Evolutionary conservation across 257 asterid species (phyloP), one percentile per base, ranked within the genome.

Genomic region (Paulownia fortunei): DNA sequence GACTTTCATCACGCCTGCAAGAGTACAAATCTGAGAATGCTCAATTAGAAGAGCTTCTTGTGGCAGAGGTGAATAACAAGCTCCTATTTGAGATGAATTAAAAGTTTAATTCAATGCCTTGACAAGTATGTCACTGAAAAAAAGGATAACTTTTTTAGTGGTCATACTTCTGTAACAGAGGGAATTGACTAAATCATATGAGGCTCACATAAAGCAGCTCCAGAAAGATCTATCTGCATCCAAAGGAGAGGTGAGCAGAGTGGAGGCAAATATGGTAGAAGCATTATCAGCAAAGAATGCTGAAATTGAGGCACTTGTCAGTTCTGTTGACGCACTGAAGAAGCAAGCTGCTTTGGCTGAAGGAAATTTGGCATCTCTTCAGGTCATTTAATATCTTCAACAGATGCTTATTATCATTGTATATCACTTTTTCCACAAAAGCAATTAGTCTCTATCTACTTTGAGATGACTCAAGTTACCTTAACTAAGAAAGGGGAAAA

Each of bases 11-110:
- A 62, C 99, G 99, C 78, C 92, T 96, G 69, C 98, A 96, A 84
- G 99, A 96, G 86, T 90, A 90, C 82, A 96, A 96, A 88, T 96
- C 97, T 79, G 98, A 96, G 90, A 96, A 92, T 89, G 92, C 98
- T 76, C 99, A 93, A 85, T 61, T 96, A 76, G 99, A 96, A 80
- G 98, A 96, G 89, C 98, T 96, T 84, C 96, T 96, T 46, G 37
- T 88, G 64, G 95, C 96, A 44, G 99, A 96, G 98, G 99, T 96
- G 85, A 88, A 79, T 64, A 46, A 79, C 55, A 4, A 26, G 34
- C 54, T 74, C 55, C 34, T 70, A 47, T 78, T 76, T 80, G 77
- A 56, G 68, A 68, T 73, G 58, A 60, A 58, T 72, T 49, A 26
- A 21, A 76, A 36, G 42, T 77, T 68, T 10, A 71, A 49, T 52